Evolutionary conservation across 495 filamentous ascomycete genomes (phyloP), one percentile per base, ranked within the genome.

Genomic region (Staphylotrichum tortipilum): DNA sequence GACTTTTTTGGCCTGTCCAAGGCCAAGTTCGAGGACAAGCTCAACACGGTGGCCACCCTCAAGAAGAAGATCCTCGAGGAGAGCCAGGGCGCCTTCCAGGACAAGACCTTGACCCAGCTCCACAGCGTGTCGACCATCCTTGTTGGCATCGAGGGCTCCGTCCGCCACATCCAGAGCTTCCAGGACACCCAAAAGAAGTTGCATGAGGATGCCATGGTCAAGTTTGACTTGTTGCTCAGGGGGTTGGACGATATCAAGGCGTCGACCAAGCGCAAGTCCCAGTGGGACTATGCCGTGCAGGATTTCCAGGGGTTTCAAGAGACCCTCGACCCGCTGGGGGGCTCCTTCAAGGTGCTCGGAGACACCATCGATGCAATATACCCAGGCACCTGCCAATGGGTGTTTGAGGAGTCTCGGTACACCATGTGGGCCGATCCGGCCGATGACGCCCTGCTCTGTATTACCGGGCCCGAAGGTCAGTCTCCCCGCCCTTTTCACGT

Each of bases 51-150:
- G 10, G 49, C 60, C 12, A 28, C 24, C 4, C 28, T 56, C 6
- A 63, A 63, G 47, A 50, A 44, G 42, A 63, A 63, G 42, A 56
- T 60, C 8, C 31, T 63, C 23, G 60, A 63, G 43, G 60, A 50
- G 42, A 58, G 54, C 47, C 57, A 60, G 22, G 60, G 36, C 5
- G 54, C 49, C 10, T 63, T 63, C 44, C 60, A 63, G 42, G 60
- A 63, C 43, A 59, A 54, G 52, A 51, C 60, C 0, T 44, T 63
- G 11, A 49, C 42, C 2, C 49, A 56, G 35, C 50, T 63, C 5
- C 40, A 60, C 10, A 43, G 52, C 24, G 47, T 60, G 10, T 47
- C 51, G 1, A 35, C 23, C 17, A 47, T 58, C 4, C 17, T 63
- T 19, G 18, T 30, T 8, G 47, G 37, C 30, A 60, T 63, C 33